These are phyloP conservation scores for Nicotiana undulata DNA, from an alignment of 257 asterid species.

Conservation along the genomic window DNA sequence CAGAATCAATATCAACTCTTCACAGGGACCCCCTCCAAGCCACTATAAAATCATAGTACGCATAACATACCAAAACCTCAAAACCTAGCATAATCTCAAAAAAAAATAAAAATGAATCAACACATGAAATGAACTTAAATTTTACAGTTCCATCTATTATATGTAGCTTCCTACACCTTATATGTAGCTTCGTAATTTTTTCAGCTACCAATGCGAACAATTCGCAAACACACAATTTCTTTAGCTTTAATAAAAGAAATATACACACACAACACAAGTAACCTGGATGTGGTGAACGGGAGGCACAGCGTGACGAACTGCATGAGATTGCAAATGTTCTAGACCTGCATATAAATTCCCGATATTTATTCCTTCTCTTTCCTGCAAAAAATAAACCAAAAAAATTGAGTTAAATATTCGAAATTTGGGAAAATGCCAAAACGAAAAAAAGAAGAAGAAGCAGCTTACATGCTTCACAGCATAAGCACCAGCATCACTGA, in stretches of 20 bases:
- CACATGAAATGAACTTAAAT: background rate
- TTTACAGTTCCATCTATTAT: background rate
- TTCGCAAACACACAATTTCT: no score
- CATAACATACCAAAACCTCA: background rate
- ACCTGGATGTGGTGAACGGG: slow-evolving; percentile 49
- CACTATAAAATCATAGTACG: background rate
- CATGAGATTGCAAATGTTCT: slow-evolving; percentile 58
- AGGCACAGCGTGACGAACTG: slow-evolving; percentile 40
- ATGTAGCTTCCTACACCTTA: background rate
- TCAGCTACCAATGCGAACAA: no score
- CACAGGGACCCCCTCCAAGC: background rate
- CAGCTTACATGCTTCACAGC: slow-evolving; percentile 43
- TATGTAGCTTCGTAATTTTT: no score
- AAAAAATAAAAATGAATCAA: background rate
- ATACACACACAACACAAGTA: background rate
- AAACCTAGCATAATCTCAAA: background rate
- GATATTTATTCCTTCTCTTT: slow-evolving; percentile 42
- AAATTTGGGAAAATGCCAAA: background rate
- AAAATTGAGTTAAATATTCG: background rate
- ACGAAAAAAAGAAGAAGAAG: background rate
- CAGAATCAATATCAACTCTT: background rate
- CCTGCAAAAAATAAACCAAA: slow-evolving; percentile 33
- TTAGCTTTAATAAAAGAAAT: no score
- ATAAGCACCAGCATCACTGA: slow-evolving; percentile 34
- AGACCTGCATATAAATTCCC: slow-evolving; percentile 49